These are phyloP conservation scores for Amaranthus cruentus DNA, from an alignment of 148 eudicot species.

Conservation along the genomic window DNA sequence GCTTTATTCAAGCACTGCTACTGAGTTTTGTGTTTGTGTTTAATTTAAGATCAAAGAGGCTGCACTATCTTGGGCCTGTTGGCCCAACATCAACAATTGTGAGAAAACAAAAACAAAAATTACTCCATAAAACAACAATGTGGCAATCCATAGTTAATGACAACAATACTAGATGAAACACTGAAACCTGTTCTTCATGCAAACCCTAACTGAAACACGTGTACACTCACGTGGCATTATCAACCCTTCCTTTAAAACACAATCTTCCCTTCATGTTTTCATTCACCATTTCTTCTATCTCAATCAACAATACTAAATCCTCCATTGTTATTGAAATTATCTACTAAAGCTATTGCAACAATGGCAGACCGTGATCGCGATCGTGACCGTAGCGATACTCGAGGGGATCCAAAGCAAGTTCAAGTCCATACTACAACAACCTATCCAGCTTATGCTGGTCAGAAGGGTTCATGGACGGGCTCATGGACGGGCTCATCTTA, in stretches of 20 bases:
- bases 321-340: neutral
- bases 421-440: slow-evolving; percentile 43
- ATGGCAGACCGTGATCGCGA: slow-evolving; percentile 34
- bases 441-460: neutral
- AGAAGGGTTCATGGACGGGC: neutral
- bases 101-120: too few relatives aligned
- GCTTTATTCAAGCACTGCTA: too few relatives aligned
- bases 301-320: neutral
- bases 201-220: slow-evolving; percentile 38
- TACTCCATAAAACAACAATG: neutral
- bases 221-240: slow-evolving; percentile 32
- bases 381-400: slow-evolving; percentile 11
- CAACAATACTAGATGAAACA: neutral
- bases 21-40: too few relatives aligned
- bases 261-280: neutral
- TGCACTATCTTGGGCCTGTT: too few relatives aligned
- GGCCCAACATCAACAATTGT: too few relatives aligned
- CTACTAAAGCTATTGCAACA: neutral
- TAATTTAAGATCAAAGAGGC: too few relatives aligned
- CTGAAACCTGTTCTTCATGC: slow-evolving; percentile 71
- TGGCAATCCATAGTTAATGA: slow-evolving; percentile 12
- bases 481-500: too few relatives aligned
- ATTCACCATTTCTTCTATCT: neutral
- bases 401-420: slow-evolving; percentile 38
- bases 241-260: slow-evolving; percentile 12